Base-by-base conservation (phyloP, 495 filamentous ascomycete species). In the Daldinia caldariorum region DNA sequence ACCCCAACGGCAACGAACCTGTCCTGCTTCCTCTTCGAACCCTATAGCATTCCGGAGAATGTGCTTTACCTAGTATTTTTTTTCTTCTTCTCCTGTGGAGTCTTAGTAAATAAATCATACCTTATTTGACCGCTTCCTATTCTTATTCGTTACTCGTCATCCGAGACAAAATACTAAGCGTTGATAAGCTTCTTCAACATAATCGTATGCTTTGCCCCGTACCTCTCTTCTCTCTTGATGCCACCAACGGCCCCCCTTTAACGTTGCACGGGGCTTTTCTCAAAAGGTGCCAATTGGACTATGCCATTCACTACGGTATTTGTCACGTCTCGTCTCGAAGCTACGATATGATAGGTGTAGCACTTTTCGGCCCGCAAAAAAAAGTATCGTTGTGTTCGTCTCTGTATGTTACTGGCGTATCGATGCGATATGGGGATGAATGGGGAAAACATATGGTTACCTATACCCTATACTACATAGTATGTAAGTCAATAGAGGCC, bases 251-350 rank as follows among this genome's bases (percentile, higher is more conserved):
- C 51, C 61, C 62, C 56, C 58, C 61, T 63, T 63, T 45, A 71
- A 63, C 60, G 72, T 77, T 73, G 63, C 70, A 75, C 70, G 59
- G 58, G 72, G 35, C 66, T 69, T 70, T 68, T 68, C 61, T 71
- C 61, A 37, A 56, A 58, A 56, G 55, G 47, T 69, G 64, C 70
- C 67, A 67, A 67, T 68, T 53, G 54, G 51, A 20, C 39, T 61
- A 70, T 72, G 62, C 65, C 58, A 69, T 74, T 77, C 67, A 67
- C 67, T 63, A 63, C 57, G 56, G 59, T 55, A 47, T 47, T 47
- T 47, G 43, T 67, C 43, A 55, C 58, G 51, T 70, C 54, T 70
- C 50, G 58, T 61, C 59, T 61, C 29, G 39, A 60, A 70, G 12
- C n/a, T 60, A 49, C 39, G 37, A 51, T 31, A 41, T 59, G 41